Evolutionary conservation across 345 rosid genomes (phyloP), one percentile per base, ranked within the genome.

Genomic region (Bretschneidera sinensis): DNA sequence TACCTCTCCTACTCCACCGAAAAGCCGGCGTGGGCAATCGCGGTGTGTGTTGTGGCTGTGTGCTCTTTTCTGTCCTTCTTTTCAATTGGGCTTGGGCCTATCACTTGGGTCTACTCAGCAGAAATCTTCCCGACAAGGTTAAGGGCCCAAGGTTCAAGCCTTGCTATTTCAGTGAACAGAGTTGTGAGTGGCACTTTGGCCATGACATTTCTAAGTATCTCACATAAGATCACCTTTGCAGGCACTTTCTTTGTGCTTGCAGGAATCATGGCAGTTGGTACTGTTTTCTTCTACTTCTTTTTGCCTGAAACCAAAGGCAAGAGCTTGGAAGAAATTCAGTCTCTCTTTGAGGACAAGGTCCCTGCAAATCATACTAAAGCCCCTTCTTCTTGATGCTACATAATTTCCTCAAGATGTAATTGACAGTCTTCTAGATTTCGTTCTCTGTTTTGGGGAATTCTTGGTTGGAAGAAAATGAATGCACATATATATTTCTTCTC

Each of bases 271-370:
- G 83, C 54, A 9, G 72, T 57, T 20, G 95, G 75, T 3, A 71
- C 78, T 14, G 21, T 73, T 34, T 87, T 90, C 74, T 71, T 87
- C 60, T 76, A 76, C 66, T 55, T 82, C 35, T 63, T 76, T 57
- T 68, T 87, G 76, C 97, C 90, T 14, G 97, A 90, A 69, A 90
- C 97, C 0, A 87, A 79, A 74, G 89, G 89, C 35, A 61, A 80
- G 71, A 79, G 83, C 39, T 60, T 90, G 48, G 97, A 87, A 54
- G 92, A 90, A 55, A 80, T 90, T 58, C 74, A 67, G 60, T 54
- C 53, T 58, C 83, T 87, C 33, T 87, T 90, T 65, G 85, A 76
- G 59, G 73, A 75, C 39, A 55, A 73, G 45, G 33, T n/a, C n/a
- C n/a, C n/a, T n/a, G n/a, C n/a, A n/a, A 28, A n/a, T n/a, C n/a